These are phyloP conservation scores for Parastagonospora avenae DNA, from an alignment of 2,329 filamentous ascomycete species.

Conservation along the genomic window DNA sequence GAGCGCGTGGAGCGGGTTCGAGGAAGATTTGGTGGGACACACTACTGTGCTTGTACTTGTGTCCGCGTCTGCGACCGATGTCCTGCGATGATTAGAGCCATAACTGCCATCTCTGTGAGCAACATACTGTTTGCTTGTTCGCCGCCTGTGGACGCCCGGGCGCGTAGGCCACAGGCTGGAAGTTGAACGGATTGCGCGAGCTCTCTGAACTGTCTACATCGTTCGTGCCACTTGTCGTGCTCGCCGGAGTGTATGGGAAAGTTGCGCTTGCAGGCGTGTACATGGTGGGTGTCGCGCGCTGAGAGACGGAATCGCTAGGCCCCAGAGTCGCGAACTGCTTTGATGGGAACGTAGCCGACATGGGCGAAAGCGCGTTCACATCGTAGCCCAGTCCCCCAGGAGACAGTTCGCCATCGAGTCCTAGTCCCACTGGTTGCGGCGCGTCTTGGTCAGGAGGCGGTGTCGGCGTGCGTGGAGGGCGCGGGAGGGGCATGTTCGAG, in stretches of 20 bases:
- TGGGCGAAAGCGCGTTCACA: constrained; percentile 44
- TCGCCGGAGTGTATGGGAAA: constrained; percentile 42
- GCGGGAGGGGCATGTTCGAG: constrained; percentile 62
- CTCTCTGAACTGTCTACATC: constrained; percentile 42
- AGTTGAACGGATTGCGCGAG: constrained; percentile 83
- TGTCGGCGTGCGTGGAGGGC: constrained; percentile 68
- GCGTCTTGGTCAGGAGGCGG: constrained; percentile 63
- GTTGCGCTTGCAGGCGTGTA: constrained; percentile 42
- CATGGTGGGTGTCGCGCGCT: constrained; percentile 37
- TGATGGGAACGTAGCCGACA: constrained; percentile 47
- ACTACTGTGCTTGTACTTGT: constrained; percentile 97
- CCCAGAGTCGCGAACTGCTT: constrained; percentile 42
- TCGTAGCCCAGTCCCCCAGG: constrained; percentile 33
- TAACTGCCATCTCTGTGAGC: background rate
- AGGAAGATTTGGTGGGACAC: constrained; percentile 97
- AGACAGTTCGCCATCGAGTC: constrained; percentile 38
- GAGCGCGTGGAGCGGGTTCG: constrained; percentile 83
- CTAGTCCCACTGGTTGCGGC: constrained; percentile 37
- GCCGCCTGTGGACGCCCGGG: constrained; percentile 66
- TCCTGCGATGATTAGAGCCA: constrained; percentile 61
- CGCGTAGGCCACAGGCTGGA: constrained; percentile 68
- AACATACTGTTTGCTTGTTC: constrained; percentile 60
- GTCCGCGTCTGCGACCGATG: constrained; percentile 87
- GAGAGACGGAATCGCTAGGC: constrained; percentile 43
- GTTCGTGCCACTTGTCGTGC: constrained; percentile 31